Evolutionary conservation across 1,139 yeast species (phyloP), one percentile per base, ranked within the genome.

Genomic region (Tardiomyces blankii): DNA sequence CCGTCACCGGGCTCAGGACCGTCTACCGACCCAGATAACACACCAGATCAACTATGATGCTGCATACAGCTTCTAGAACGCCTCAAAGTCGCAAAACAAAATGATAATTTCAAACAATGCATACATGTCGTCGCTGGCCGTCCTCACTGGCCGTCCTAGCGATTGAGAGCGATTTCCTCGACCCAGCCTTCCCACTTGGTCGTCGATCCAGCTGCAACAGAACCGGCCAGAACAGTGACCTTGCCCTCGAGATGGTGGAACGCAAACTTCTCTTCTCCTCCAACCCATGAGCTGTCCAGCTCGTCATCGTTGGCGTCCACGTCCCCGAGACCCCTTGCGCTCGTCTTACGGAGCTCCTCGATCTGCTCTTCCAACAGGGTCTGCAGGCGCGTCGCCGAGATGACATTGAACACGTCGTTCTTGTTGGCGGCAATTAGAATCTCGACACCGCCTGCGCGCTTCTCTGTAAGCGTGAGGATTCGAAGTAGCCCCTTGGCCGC

Each of bases 401-500:
- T 75, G 16, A 94, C 77, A 54, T 86, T 86, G 66, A 91, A 91
- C 43, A 81, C 74, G 58, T 91, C 97, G 41, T 74, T 74, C 61
- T 88, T 88, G 66, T 89, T 91, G 49, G 89, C 78, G 27, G 89
- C 93, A 54, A 89, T 67, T 48, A 85, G 67, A 44, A 82, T 68
- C 59, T 84, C 91, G 16, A 82, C 72, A 2, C 93, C 93, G 11
- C 35, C 35, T 14, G 35, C 35, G 9, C 58, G 53, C 40, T 48
- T 46, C 48, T 67, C 69, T 8, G 68, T 54, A 16, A 49, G 44
- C 32, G 57, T 54, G 35, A 67, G 57, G 18, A 67, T 49, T 27
- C 52, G 49, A 48, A 56, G 62, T 40, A 67, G 55, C 25, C 52
- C 52, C 35, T 51, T 51, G 1, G 70, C 71, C 0, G 68, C 62